phyloP scores from a whole-genome alignment of 2,329 filamentous ascomycete genomes.

The Colletotrichum spaethianum region DNA sequence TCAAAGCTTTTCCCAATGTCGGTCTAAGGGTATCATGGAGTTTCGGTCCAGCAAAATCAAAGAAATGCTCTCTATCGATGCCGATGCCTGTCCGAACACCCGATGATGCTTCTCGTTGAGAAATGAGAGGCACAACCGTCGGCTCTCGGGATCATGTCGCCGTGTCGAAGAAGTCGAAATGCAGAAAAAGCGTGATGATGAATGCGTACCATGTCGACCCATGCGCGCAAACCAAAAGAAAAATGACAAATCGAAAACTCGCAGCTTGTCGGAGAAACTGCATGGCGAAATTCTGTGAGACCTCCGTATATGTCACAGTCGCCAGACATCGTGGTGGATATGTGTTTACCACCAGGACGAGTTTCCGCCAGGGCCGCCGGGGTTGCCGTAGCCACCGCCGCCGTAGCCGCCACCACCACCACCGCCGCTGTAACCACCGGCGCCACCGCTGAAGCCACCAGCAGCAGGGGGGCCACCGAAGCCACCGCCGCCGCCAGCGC shows the following conservation, averaged over 20 bases:
- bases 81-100: constrained; percentile 52
- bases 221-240: constrained; percentile 40
- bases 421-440: constrained; percentile 55
- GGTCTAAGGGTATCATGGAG: constrained; percentile 48
- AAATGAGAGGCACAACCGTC: constrained; percentile 47
- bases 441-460: constrained; percentile 60
- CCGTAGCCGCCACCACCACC: constrained; percentile 59
- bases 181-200: constrained; percentile 47
- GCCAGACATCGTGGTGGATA: constrained; percentile 18
- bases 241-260: constrained; percentile 46
- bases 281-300: constrained; percentile 14
- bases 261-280: constrained; percentile 50
- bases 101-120: constrained; percentile 52
- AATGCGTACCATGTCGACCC: constrained; percentile 42
- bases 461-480: constrained; percentile 61
- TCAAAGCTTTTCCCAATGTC: constrained; percentile 46
- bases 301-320: constrained; percentile 1
- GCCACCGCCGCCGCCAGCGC: constrained; percentile 66
- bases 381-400: constrained; percentile 78
- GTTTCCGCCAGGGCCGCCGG: constrained; percentile 73
- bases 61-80: constrained; percentile 45
- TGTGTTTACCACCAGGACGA: constrained; percentile 77
- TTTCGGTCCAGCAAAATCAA: constrained; percentile 46
- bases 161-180: constrained; percentile 46
- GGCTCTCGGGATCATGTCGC: constrained; percentile 54